Base-by-base conservation (phyloP, 2,329 filamentous ascomycete genomes). In the Ophiocordyceps unilateralis region DNA sequence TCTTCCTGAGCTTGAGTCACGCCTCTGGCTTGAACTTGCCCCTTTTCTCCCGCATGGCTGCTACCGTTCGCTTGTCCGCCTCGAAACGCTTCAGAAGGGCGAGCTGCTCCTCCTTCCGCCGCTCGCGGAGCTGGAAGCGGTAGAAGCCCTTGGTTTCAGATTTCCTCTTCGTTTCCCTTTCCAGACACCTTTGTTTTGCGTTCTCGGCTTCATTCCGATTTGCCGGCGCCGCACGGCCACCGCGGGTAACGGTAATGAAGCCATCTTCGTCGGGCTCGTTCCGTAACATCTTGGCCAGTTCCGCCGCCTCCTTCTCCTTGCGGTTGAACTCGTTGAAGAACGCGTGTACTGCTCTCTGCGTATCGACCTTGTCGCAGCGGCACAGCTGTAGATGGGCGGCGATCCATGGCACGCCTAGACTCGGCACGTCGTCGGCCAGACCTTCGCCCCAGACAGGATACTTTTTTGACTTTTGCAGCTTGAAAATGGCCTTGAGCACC, bases 201-300 rank as follows among this genome's bases (percentile, higher is more conserved):
- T 76, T 74, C 53, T 78, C 74, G 36, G 78, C 76, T 53, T 83
- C 86, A 51, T 81, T 81, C 47, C 78, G 71, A 43, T 79, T 74
- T 2, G 83, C 87, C 1, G 84, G 78, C n/a, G 81, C 82, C 7
- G 70, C 70, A 45, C 81, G 69, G 34, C 83, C 83, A 22, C 87
- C 87, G 43, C 83, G 74, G 1, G 80, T 83, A 21, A 98, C 91
- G 4, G 88, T 96, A 41, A 96, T 74, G 58, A 98, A 98, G 2
- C 91, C 91, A 59, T 98, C 91, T 55, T 86, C 88, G 59, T 98
- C 91, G 0, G 89, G 86, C 53, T 86, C 79, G 51, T 82, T 81
- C 47, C 84, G 77, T 47, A 81, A 66, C 44, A 73, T 66, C 63
- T 75, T 78, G 56, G 64, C 81, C 56, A 67, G 70, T 63, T 66